Percentiles rank a stretch among this genome's conserved stretches.
Evolutionary conservation across 306 rosid genomes (phyloP).

Genomic region (Cucurbita argyrosperma): DNA sequence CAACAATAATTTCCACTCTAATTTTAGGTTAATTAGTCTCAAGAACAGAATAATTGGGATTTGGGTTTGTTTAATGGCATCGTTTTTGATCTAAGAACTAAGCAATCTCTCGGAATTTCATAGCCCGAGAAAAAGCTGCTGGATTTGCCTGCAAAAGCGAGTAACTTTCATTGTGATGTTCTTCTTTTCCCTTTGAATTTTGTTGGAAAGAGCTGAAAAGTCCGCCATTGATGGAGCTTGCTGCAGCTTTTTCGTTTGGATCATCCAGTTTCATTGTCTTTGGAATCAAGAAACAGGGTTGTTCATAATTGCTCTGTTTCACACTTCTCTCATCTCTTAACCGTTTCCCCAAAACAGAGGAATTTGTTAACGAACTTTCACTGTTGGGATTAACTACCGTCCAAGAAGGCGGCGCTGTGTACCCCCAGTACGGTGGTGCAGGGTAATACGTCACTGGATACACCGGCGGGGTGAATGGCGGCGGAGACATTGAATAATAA

Average conservation of each 20-base stretch:
- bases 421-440: slow-evolving; percentile 45
- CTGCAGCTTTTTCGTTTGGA: slow-evolving; percentile 27
- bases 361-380: slow-evolving; percentile 22
- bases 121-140: slow-evolving; percentile 64
- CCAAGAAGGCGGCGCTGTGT: slow-evolving; percentile 40
- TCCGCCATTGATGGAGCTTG: slow-evolving; percentile 25
- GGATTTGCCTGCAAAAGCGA: slow-evolving; percentile 64
- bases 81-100: slow-evolving; percentile 10
- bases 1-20: background rate
- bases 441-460: slow-evolving; percentile 46
- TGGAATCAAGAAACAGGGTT: slow-evolving; percentile 37
- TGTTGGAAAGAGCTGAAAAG: slow-evolving; percentile 33
- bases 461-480: slow-evolving; percentile 36
- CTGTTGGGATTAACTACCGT: slow-evolving; percentile 24
- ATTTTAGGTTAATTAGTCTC: background rate
- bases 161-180: slow-evolving; percentile 28
- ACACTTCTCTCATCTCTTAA: slow-evolving; percentile 41
- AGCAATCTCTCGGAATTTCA: slow-evolving; percentile 48
- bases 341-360: slow-evolving; percentile 49
- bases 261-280: slow-evolving; percentile 59
- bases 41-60: background rate
- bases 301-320: slow-evolving; percentile 21
- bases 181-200: slow-evolving; percentile 26
- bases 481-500: slow-evolving; percentile 26
- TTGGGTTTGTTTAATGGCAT: background rate